Base-by-base conservation (phyloP, 176 grass and related monocot genomes). In the Carex kokanica region DNA sequence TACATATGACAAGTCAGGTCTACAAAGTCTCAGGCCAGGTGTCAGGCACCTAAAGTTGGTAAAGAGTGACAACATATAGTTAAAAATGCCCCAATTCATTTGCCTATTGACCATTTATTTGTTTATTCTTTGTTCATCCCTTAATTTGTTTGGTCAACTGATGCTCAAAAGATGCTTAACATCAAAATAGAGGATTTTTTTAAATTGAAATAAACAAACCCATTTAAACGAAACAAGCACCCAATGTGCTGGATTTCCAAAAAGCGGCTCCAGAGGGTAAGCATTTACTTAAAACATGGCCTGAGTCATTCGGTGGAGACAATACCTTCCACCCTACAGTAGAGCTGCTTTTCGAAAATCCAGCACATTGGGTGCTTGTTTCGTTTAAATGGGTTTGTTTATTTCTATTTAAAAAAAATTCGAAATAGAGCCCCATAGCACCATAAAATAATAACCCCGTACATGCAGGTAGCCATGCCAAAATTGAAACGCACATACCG, bases 401-500 rank as follows among this genome's bases (percentile, higher is more conserved):
- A 32, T 32, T 32, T 32, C 32, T 32, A 32, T 32, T 32, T 32
- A 3, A 32, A 32, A 32, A 32, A 32, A 32, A 32, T 32, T 32
- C 32, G 32, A 32, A 32, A 32, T 32, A 38, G 1, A 75, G 72
- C 21, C 47, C 71, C 23, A 29, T 13, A 23, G 2, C 17, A 38
- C 34, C 36, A 18, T 61, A 14, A 12, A 71, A 71, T 11, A 20
- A 71, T 18, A 40, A 43, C 8, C n/a, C 38, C 2, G 41, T 74
- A 11, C 0, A 74, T 24, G n/a, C 14, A 47, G 40, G n/a, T 5
- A 47, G 40, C 18, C 18, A 23, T 73, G 11, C 70, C 21, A 51
- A 47, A 51, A 51, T 89, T 88, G 78, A 89, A 84, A 59, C 85
- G 21, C 29, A 85, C 78, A 29, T 86, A 89, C 23, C 88, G 60